Evolutionary conservation across 2,329 filamentous ascomycete genomes (phyloP).

Genomic region (Moelleriella libera): DNA sequence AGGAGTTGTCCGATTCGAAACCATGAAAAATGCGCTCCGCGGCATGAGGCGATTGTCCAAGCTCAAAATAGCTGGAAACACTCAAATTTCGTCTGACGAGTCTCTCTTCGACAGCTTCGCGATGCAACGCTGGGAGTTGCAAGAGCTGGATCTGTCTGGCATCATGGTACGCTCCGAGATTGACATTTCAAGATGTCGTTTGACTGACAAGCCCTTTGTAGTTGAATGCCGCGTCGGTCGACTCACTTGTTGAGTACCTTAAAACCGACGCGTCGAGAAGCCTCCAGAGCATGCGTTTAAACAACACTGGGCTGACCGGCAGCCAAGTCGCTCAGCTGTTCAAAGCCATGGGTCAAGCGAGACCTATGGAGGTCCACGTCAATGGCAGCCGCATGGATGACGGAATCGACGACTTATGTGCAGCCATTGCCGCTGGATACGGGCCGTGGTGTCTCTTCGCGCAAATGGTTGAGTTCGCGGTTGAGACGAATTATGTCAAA

Average conservation of each 20-base stretch:
- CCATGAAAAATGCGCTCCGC: conserved; percentile 27
- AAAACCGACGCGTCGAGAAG: conserved; percentile 21
- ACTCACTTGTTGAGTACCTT: conserved; percentile 31
- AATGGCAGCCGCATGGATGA: conserved; percentile 38
- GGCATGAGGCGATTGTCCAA: conserved; percentile 28
- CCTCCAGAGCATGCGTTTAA: conserved; percentile 31
- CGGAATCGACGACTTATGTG: conserved; percentile 34
- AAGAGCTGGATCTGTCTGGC: conserved; percentile 39
- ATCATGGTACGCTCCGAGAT: conserved; percentile 27
- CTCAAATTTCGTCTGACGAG: conserved; percentile 28
- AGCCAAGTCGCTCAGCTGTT: conserved; percentile 35
- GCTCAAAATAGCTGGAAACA: conserved; percentile 35
- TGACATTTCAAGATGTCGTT: neutral
- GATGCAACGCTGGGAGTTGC: conserved; percentile 29
- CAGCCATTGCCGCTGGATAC: conserved; percentile 29
- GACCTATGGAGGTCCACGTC: conserved; percentile 32
- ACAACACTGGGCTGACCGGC: conserved; percentile 37
- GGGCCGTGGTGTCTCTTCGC: conserved; percentile 36
- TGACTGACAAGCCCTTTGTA: conserved; percentile 8
- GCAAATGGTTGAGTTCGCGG: conserved; percentile 42
- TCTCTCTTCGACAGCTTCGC: conserved; percentile 31
- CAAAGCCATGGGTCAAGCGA: conserved; percentile 31
- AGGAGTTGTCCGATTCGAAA: conserved; percentile 33
- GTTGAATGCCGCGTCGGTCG: conserved; percentile 35
- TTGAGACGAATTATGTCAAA: conserved; percentile 35